Percentiles rank a stretch among this genome's conserved stretches.
Conservation (phyloP, 345 rosid species). For the Lepidium sativum region DNA sequence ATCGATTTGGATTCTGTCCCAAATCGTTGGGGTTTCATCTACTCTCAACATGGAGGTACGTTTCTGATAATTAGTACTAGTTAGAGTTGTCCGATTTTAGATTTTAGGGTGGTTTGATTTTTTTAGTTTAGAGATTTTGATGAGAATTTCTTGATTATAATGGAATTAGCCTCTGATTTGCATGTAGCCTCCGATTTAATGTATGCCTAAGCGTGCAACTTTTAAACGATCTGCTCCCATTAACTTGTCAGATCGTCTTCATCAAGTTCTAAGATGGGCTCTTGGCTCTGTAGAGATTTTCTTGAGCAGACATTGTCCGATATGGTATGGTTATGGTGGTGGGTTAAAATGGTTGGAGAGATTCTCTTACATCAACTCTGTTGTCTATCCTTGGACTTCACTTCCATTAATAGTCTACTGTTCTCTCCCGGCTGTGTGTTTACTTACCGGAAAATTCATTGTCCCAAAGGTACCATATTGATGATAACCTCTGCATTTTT, state of each 20-base stretch:
- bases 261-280: conserved; percentile 99
- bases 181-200: no score
- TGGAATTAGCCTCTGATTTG: no score
- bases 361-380: conserved; percentile 89
- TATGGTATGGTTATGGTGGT: conserved; percentile 98
- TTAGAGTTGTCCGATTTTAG: no score
- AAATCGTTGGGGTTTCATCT: no score
- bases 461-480: conserved; percentile 70
- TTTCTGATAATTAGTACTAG: no score
- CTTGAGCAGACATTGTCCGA: conserved; percentile 92
- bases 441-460: conserved; percentile 87
- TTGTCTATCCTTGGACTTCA: conserved; percentile 89
- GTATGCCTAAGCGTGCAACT: conserved; percentile 82
- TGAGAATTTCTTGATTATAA: no score
- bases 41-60: no score
- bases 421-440: conserved; percentile 85
- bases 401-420: conserved; percentile 86
- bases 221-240: conserved; percentile 95
- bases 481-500: not conserved
- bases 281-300: conserved; percentile 97
- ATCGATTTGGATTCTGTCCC: no score
- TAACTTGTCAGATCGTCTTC: conserved; percentile 87
- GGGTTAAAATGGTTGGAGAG: conserved; percentile 93
- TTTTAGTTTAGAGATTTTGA: no score
- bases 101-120: no score